Base-by-base conservation (phyloP, 805 yeast genomes). In the Candida sonorensis region DNA sequence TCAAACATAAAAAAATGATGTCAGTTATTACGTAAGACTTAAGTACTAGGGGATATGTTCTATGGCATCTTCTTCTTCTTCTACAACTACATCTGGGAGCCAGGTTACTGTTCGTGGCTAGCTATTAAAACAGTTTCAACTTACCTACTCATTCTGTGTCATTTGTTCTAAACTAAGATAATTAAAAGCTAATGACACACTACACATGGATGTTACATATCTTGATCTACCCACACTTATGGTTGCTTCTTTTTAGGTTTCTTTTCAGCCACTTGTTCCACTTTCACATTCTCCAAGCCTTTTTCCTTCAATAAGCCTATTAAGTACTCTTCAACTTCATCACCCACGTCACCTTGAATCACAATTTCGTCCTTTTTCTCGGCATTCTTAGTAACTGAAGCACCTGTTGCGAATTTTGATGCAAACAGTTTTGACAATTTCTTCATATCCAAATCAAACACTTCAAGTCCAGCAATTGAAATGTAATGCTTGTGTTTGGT, bases 291-390 rank as follows among this genome's bases (percentile, higher is more conserved):
- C 30, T 75, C 68, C 44, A 90, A 61, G 0, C 94, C 95, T 60
- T 85, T 81, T 46, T 85, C 92, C 45, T 78, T 76, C 45, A 88
- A 66, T 45, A 86, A 61, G 28, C 71, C 72, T 30, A 68, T 73
- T 40, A 88, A 73, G 46, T 81, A 82, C 5, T 64, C 81, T 53
- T 83, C 94, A 18, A 87, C 92, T 49, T 81, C 95, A 44, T 87
- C 96, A 36, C 87, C 81, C 27, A 88, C 92, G 59, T 90, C 97
- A 49, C 97, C 97, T 63, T 88, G 97, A 38, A 88, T 81, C 37
- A 85, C 73, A 35, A 88, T 75, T 53, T 88, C 97, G 41, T 90
- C 96, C 27, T 26, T 84, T 61, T 88, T 88, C 44, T 88, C 97
- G 4, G 77, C 87, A 42, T 77, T 83, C 61, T 88, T 88, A 4